Conservation (phyloP, 2,329 filamentous ascomycete genomes). For the Dryadomyces quercivorus region DNA sequence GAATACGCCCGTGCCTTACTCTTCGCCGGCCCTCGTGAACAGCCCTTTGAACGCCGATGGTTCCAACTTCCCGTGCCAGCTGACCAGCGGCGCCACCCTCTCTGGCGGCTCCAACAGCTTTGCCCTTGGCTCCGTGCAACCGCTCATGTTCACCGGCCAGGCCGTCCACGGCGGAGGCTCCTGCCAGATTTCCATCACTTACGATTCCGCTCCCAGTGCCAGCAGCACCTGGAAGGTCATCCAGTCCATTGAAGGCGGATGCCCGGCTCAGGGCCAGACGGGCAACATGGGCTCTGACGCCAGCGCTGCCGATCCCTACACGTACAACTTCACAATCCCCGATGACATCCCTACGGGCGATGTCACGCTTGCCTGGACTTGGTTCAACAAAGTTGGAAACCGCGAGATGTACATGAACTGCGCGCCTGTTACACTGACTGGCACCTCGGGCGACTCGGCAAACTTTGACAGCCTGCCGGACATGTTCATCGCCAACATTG, state of each 20-base stretch:
- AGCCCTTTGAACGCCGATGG: constrained; percentile 49
- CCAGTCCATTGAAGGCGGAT: constrained; percentile 76
- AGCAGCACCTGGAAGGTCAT: constrained; percentile 76
- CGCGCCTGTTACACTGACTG: constrained; percentile 57
- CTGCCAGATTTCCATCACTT: constrained; percentile 80
- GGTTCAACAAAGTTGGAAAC: constrained; percentile 89
- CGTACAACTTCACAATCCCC: constrained; percentile 62
- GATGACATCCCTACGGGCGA: constrained; percentile 59
- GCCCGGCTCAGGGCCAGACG: constrained; percentile 46
- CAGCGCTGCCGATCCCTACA: constrained; percentile 31
- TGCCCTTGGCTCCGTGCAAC: constrained; percentile 47
- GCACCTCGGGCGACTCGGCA: constrained; percentile 30
- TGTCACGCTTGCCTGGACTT: constrained; percentile 80
- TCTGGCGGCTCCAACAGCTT: constrained; percentile 45
- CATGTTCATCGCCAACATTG: constrained; percentile 65
- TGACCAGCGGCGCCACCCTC: constrained; percentile 32
- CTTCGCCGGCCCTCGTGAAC: constrained; percentile 33
- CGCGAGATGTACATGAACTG: constrained; percentile 99
- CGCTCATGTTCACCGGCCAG: constrained; percentile 53
- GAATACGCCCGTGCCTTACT: constrained; percentile 52
- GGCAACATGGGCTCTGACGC: constrained; percentile 47
- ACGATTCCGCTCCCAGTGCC: constrained; percentile 56
- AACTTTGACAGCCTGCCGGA: constrained; percentile 53
- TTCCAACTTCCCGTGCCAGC: constrained; percentile 74
- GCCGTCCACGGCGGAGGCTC: constrained; percentile 85